These are phyloP conservation scores for Penicillium tannophilum DNA, from an alignment of 495 filamentous ascomycete species.

Conservation along the genomic window DNA sequence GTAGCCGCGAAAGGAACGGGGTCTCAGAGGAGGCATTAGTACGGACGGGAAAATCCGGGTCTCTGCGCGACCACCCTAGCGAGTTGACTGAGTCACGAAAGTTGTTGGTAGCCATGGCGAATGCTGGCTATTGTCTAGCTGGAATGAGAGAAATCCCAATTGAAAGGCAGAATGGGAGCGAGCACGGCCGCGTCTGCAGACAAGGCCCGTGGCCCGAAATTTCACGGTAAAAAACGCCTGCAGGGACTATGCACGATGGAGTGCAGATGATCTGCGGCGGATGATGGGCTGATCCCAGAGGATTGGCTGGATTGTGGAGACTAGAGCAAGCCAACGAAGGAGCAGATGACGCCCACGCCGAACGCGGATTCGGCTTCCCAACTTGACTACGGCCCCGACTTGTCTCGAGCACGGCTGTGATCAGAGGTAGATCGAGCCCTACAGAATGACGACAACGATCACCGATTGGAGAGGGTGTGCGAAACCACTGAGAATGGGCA, in stretches of 20 bases:
- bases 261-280: slow-evolving; percentile 60
- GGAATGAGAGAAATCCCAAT: slow-evolving; percentile 16
- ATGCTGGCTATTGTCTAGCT: neutral
- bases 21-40: slow-evolving; percentile 70
- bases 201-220: slow-evolving; percentile 26
- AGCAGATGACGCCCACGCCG: slow-evolving; percentile 43
- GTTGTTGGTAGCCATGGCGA: slow-evolving; percentile 78
- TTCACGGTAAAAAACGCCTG: slow-evolving; percentile 32
- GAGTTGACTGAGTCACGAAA: slow-evolving; percentile 95
- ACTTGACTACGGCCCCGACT: slow-evolving; percentile 28
- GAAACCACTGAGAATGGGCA: slow-evolving; percentile 9
- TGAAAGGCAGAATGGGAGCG: slow-evolving; percentile 17
- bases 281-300: slow-evolving; percentile 22
- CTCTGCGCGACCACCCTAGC: slow-evolving; percentile 90
- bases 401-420: slow-evolving; percentile 16
- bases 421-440: slow-evolving; percentile 18
- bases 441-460: slow-evolving; percentile 1
- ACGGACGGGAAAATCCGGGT: slow-evolving; percentile 74
- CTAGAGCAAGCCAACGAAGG: slow-evolving; percentile 30
- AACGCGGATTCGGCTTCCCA: slow-evolving; percentile 35
- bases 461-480: neutral
- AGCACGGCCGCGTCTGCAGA: slow-evolving; percentile 30
- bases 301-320: slow-evolving; percentile 34
- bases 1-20: slow-evolving; percentile 76
- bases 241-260: slow-evolving; percentile 52